phyloP scores from a whole-genome alignment of 2,329 filamentous ascomycete species.

The Xylariaceae sp. region DNA sequence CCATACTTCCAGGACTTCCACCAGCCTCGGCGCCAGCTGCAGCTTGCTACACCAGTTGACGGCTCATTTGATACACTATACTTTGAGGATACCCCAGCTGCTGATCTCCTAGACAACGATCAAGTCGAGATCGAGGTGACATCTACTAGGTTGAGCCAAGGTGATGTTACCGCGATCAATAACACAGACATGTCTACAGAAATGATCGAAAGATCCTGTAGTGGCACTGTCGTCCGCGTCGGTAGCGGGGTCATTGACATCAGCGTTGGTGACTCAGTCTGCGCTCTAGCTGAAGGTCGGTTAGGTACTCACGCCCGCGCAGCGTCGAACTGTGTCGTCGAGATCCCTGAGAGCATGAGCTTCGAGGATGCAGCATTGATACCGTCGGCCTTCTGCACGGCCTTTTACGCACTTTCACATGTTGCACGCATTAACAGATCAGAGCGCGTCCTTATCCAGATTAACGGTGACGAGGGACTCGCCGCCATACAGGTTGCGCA shows the following conservation, averaged over 20 bases:
- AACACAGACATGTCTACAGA: neutral
- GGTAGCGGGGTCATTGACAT: constrained; percentile 15
- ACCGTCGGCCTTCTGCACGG: constrained; percentile 21
- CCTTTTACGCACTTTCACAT: constrained; percentile 22
- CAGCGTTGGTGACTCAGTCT: constrained; percentile 17
- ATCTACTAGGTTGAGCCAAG: constrained; percentile 17
- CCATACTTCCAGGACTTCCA: constrained; percentile 26
- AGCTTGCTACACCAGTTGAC: constrained; percentile 11
- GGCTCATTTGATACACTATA: constrained; percentile 20
- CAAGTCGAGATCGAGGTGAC: constrained; percentile 24
- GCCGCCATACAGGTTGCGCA: constrained; percentile 24
- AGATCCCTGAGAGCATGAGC: constrained; percentile 12
- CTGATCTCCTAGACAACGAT: constrained; percentile 10
- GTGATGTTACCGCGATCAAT: constrained; percentile 10
- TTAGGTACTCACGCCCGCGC: constrained; percentile 15
- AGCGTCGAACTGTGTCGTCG: constrained; percentile 12
- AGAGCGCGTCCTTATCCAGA: constrained; percentile 21
- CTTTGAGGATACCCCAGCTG: constrained; percentile 19
- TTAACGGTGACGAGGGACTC: constrained; percentile 17
- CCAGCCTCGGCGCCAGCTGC: constrained; percentile 15
- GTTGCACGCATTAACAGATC: constrained; percentile 22
- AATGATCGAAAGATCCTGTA: constrained; percentile 22
- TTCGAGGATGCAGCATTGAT: constrained; percentile 23
- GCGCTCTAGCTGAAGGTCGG: constrained; percentile 10
- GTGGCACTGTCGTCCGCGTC: constrained; percentile 18